A percentile compares a stretch with the other conserved stretches of the same genome.
These are phyloP conservation scores for Fusarium setosum DNA, from an alignment of 2,329 filamentous ascomycete species.

Conservation along the genomic window DNA sequence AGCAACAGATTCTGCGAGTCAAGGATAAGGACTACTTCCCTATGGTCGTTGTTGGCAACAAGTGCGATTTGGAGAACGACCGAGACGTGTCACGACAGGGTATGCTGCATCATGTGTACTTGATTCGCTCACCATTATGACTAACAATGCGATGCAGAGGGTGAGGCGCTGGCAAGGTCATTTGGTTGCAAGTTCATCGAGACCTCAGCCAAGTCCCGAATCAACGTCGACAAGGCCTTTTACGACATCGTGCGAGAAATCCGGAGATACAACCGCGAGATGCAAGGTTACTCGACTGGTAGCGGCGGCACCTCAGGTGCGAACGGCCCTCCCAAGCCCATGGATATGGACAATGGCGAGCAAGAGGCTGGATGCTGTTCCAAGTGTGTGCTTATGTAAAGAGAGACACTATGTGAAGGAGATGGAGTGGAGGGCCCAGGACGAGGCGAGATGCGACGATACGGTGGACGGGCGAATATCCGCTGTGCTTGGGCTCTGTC, in stretches of 20 bases:
- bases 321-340: slow-evolving; percentile 74
- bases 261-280: slow-evolving; percentile 97
- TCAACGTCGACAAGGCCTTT: slow-evolving; percentile 98
- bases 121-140: neutral
- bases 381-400: slow-evolving; percentile 90
- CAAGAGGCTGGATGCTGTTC: slow-evolving; percentile 82
- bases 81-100: slow-evolving; percentile 92
- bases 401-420: slow-evolving; percentile 14
- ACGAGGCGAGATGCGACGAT: slow-evolving; percentile 13
- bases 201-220: slow-evolving; percentile 97
- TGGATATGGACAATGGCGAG: slow-evolving; percentile 80
- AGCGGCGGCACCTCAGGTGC: slow-evolving; percentile 73
- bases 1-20: slow-evolving; percentile 97
- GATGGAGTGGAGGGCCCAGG: slow-evolving; percentile 22
- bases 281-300: slow-evolving; percentile 85
- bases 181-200: slow-evolving; percentile 99
- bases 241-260: slow-evolving; percentile 99
- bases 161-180: slow-evolving; percentile 83
- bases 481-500: slow-evolving; percentile 18
- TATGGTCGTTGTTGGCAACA: slow-evolving; percentile 99
- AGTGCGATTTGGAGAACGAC: slow-evolving; percentile 96
- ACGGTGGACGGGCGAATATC: slow-evolving; percentile 21
- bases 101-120: slow-evolving; percentile 57
- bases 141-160: slow-evolving; percentile 70
- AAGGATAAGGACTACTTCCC: slow-evolving; percentile 99